These are phyloP conservation scores for Inonotus obliquus DNA, from an alignment of 1,284 basidiomycete species.

Conservation along the genomic window DNA sequence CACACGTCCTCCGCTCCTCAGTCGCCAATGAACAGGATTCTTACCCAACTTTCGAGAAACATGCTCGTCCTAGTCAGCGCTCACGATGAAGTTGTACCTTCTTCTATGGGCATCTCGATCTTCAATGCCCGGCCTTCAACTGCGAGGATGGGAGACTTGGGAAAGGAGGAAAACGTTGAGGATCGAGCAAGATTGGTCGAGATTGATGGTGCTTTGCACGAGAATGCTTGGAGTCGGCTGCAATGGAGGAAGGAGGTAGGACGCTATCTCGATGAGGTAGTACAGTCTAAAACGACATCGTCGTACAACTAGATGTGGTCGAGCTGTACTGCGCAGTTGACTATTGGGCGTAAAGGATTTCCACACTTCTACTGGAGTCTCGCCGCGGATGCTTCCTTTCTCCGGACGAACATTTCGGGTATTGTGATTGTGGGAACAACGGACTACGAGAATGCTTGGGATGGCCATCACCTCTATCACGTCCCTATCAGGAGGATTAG, in stretches of 20 bases:
- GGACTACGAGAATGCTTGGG: no score
- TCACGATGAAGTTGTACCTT: slow-evolving; percentile 45
- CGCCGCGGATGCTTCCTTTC: no score
- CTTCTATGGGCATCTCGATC: slow-evolving; percentile 34
- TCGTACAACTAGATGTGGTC: no score
- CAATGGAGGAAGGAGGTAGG: slow-evolving; percentile 35
- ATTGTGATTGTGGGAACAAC: no score
- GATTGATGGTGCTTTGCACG: slow-evolving; percentile 37
- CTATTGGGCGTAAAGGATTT: no score
- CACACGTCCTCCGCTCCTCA: slow-evolving; percentile 2
- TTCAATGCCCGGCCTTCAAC: slow-evolving; percentile 20
- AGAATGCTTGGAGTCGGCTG: slow-evolving; percentile 36
- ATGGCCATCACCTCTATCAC: no score
- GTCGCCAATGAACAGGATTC: background rate
- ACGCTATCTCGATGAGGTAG: slow-evolving; percentile 24
- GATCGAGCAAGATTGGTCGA: slow-evolving; percentile 24
- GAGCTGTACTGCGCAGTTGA: no score
- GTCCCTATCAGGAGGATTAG: no score
- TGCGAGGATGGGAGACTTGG: background rate
- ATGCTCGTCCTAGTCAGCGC: slow-evolving; percentile 37
- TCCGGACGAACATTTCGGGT: no score
- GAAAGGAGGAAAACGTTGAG: slow-evolving; percentile 9
- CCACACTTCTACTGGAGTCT: no score
- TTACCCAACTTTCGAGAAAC: slow-evolving; percentile 12
- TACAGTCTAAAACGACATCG: background rate